Evolutionary conservation across 805 yeast species (phyloP), one percentile per base, ranked within the genome.

Genomic region (Torulaspora microellipsoides): DNA sequence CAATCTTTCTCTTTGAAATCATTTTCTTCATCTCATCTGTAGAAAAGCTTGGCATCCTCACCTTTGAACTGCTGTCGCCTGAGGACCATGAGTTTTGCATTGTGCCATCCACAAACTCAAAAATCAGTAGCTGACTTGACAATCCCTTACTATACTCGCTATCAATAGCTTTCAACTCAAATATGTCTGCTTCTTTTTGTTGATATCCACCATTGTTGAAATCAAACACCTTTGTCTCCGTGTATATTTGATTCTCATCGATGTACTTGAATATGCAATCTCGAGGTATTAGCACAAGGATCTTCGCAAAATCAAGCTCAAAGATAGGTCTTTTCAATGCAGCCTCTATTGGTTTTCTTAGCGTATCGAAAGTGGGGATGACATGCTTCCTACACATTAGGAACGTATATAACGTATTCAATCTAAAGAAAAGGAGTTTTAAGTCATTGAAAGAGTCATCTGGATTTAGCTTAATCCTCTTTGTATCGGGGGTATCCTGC

Each of bases 81-180:
- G 62, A 75, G 33, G 67, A 75, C 69, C 71, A 77, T 51, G 67
- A 77, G 54, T 69, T 75, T 55, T 68, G 52, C 55, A 75, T 58
- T 45, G 73, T 70, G 11, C 84, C 85, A 60, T 90, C 95, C 13
- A 78, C 71, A 60, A 90, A 86, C 51, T 84, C 90, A 57, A 90
- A 84, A 1, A 86, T 70, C 23, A 90, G 67, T 8, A 85, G 55
- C 50, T 82, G 89, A 15, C 72, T 69, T 0, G 70, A 60, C 9
- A 57, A 59, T 4, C 54, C 58, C 11, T 60, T 60, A 10, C 67
- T 67, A 6, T 54, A 57, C 12, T 61, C 65, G 12, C 48, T 55
- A 3, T 65, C 66, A 8, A 62, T 42, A 34, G 68, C 64, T 47
- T 76, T 73, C 15, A 78, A 64, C 36, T 76, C 69, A 43, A 70